Evolutionary conservation across 1,284 basidiomycete genomes (phyloP).

Genomic region (Wallemia hederae): DNA sequence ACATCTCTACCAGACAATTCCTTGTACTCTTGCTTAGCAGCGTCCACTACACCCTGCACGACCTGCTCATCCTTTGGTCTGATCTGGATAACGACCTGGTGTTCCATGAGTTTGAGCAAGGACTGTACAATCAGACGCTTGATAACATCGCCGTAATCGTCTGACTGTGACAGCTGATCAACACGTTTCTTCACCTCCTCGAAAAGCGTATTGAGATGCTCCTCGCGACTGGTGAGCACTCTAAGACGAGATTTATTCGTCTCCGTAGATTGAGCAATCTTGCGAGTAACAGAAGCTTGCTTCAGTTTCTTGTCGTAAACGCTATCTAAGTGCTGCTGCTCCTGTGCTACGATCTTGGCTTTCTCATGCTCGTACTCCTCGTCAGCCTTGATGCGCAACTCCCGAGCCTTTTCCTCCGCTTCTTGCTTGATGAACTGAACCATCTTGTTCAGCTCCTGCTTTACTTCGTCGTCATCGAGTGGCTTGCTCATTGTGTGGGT

Average conservation of each 20-base stretch:
- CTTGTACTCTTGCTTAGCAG: slow-evolving; percentile 33
- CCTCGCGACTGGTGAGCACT: slow-evolving; percentile 70
- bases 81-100: slow-evolving; percentile 29
- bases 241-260: slow-evolving; percentile 85
- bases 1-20: slow-evolving; percentile 45
- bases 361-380: slow-evolving; percentile 95
- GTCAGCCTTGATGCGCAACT: slow-evolving; percentile 83
- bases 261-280: slow-evolving; percentile 82
- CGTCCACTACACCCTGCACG: slow-evolving; percentile 29
- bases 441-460: slow-evolving; percentile 98
- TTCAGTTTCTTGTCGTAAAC: slow-evolving; percentile 83
- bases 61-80: slow-evolving; percentile 31
- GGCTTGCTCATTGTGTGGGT: slow-evolving; percentile 16
- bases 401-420: slow-evolving; percentile 80
- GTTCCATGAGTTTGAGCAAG: slow-evolving; percentile 34
- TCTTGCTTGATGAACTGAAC: slow-evolving; percentile 86
- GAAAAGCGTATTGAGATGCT: slow-evolving; percentile 73
- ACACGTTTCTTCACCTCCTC: slow-evolving; percentile 33
- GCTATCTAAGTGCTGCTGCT: slow-evolving; percentile 66
- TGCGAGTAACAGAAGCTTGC: slow-evolving; percentile 66
- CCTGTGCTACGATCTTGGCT: slow-evolving; percentile 83
- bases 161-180: slow-evolving; percentile 28
- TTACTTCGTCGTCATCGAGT: slow-evolving; percentile 82
- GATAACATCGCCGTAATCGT: not conserved
- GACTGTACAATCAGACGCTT: slow-evolving; percentile 14